Percentiles rank a stretch among this genome's conserved stretches.
phyloP scores from a whole-genome alignment of 208 protist species.

The Trypanosoma congolense region DNA sequence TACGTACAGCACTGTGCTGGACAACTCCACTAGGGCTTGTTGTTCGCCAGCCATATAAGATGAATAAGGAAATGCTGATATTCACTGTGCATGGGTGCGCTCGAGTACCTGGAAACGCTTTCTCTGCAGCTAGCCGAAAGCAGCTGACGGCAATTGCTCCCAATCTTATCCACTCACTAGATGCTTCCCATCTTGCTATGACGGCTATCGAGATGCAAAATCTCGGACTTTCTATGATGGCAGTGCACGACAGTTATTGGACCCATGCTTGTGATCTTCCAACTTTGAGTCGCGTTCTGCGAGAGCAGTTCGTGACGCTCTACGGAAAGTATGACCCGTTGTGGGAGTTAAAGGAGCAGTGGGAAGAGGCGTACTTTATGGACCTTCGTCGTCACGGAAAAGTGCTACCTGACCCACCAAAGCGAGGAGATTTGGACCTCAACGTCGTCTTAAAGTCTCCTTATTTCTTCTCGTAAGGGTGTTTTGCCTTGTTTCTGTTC shows the following conservation, averaged over 20 bases:
- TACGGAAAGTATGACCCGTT: conserved; percentile 91
- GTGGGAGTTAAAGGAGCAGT: conserved; percentile 90
- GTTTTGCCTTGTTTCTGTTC: too few species aligned
- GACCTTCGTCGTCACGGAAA: conserved; percentile 81
- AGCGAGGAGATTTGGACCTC: conserved; percentile 82
- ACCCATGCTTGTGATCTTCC: conserved; percentile 94
- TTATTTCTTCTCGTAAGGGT: conserved; percentile 89
- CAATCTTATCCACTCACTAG: conserved; percentile 98
- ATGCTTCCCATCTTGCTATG: conserved; percentile 97
- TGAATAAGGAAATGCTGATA: conserved; percentile 69
- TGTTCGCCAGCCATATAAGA: conserved; percentile 95
- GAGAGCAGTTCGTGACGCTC: conserved; percentile 95
- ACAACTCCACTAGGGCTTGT: conserved; percentile 95
- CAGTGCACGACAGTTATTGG: conserved; percentile 98
- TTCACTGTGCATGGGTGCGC: conserved; percentile 82
- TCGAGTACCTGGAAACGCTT: conserved; percentile 57
- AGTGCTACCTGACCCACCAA: conserved; percentile 80
- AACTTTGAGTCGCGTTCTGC: conserved; percentile 87
- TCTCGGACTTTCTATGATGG: conserved; percentile 89
- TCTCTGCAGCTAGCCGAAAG: conserved; percentile 76
- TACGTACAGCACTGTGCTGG: conserved; percentile 91
- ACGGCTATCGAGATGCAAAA: conserved; percentile 93
- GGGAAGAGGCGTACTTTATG: conserved; percentile 87
- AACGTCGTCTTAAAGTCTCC: conserved; percentile 82
- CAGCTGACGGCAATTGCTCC: conserved; percentile 96